Evolutionary conservation across 345 rosid species (phyloP), one percentile per base, ranked within the genome.

Genomic region (Pugionium dolabratum): DNA sequence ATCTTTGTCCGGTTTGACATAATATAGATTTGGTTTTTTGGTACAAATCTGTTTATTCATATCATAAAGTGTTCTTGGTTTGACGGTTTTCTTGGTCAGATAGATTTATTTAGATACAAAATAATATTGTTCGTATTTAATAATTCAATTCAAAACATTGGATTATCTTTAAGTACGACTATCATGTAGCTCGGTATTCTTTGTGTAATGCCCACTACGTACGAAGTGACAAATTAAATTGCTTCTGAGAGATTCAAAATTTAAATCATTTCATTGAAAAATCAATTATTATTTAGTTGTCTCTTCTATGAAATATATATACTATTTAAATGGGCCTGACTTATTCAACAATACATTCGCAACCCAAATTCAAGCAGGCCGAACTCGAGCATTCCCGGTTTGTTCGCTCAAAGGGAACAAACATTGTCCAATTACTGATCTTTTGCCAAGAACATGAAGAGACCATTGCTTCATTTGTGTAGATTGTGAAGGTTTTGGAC

Each of bases 391-490:
- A 18, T 18, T 18, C 18, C 18, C 18, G 18, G 18, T 18, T 18
- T 18, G 18, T 18, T 18, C 18, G 18, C 18, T 18, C 18, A 6
- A 31, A 46, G 31, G 58, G 65, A 32, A 49, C 65, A 25, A 26
- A 4, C 59, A 45, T 36, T 44, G 47, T 45, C 46, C 27, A 55
- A 5, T 35, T 44, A 46, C 54, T 35, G 54, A 55, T 35, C 8
- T 44, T 34, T 34, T 7, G 59, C 50, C 50, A 31, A 51, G 33
- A 33, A 26, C 25, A 35, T 45, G 36, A 45, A 40, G 31, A 36
- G 31, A 46, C 66, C 45, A 59, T 42, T 50, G 51, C 35, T 53
- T 65, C 36, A 18, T 26, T 10, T 9, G 5, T 44, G 45, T 44
- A 54, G 4, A 61, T 18, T 27, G 31, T 43, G 9, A 11, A 42